Conservation (phyloP, 108 stramenopile species). For the Discostella pseudostelligera region DNA sequence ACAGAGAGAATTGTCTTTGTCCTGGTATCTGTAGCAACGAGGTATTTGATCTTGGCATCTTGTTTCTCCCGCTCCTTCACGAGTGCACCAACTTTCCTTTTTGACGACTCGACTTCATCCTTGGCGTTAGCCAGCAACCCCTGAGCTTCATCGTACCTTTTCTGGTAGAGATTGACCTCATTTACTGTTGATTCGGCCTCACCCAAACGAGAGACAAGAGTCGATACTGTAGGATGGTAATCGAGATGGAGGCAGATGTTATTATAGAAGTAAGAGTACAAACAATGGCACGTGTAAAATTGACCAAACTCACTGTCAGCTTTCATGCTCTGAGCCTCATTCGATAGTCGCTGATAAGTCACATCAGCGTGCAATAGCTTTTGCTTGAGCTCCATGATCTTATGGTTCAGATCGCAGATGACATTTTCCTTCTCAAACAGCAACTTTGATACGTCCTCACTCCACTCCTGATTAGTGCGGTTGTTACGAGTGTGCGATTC, state of each 20-base stretch:
- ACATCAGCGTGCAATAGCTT: background rate
- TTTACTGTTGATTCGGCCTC: slow-evolving; percentile 24
- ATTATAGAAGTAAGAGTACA: too few species aligned
- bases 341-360: slow-evolving; percentile 6
- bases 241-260: too few species aligned
- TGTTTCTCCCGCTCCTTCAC: slow-evolving; percentile 13
- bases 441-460: slow-evolving; percentile 27
- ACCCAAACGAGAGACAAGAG: slow-evolving; percentile 22
- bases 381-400: slow-evolving; percentile 9
- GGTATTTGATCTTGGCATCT: slow-evolving; percentile 19
- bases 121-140: slow-evolving; percentile 8
- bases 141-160: slow-evolving; percentile 14
- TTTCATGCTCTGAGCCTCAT: slow-evolving; percentile 13
- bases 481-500: slow-evolving; percentile 2
- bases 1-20: slow-evolving; percentile 29
- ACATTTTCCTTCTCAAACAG: slow-evolving; percentile 20
- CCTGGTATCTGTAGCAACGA: slow-evolving; percentile 12
- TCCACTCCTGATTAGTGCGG: slow-evolving; percentile 2
- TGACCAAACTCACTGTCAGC: background rate
- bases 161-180: slow-evolving; percentile 11
- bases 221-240: slow-evolving; percentile 5
- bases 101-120: slow-evolving; percentile 13
- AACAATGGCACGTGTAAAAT: background rate
- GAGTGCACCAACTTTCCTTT: slow-evolving; percentile 15
- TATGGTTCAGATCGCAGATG: slow-evolving; percentile 12